Percentiles rank a stretch among this genome's conserved stretches.
Conservation (phyloP, 2,329 filamentous ascomycete genomes). For the Pseudopyrenochaeta lycopersici region DNA sequence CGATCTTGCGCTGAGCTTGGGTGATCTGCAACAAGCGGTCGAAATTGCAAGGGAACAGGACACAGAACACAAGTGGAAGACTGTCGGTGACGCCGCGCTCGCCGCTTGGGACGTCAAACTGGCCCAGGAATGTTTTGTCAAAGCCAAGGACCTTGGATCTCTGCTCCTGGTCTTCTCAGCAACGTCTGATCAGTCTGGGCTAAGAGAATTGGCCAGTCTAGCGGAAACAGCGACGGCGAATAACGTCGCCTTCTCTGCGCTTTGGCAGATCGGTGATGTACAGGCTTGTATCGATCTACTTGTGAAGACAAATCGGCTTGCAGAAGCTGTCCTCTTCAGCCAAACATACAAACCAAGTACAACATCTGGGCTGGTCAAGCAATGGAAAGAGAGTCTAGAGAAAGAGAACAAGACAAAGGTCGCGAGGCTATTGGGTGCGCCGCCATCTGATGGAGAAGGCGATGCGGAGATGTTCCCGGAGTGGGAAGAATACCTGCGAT, state of each 20-base stretch:
- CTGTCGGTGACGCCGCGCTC: constrained; percentile 89
- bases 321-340: constrained; percentile 89
- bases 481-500: constrained; percentile 87
- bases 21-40: constrained; percentile 84
- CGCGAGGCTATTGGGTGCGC: constrained; percentile 81
- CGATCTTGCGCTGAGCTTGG: constrained; percentile 84
- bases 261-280: constrained; percentile 87
- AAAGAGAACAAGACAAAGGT: constrained; percentile 87
- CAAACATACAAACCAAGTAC: constrained; percentile 94
- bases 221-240: constrained; percentile 81
- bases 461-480: constrained; percentile 90
- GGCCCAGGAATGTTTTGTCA: constrained; percentile 90
- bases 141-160: constrained; percentile 90
- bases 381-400: constrained; percentile 87
- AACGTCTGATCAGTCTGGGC: constrained; percentile 78
- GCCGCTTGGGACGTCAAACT: constrained; percentile 85
- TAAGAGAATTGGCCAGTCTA: constrained; percentile 75
- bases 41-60: constrained; percentile 84
- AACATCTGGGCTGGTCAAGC: constrained; percentile 70
- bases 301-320: constrained; percentile 76
- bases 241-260: constrained; percentile 91
- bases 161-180: constrained; percentile 88
- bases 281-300: constrained; percentile 83
- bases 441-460: constrained; percentile 68
- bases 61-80: constrained; percentile 98